Conservation (phyloP, 179 eudicot genomes). For the Patellifolia procumbens region DNA sequence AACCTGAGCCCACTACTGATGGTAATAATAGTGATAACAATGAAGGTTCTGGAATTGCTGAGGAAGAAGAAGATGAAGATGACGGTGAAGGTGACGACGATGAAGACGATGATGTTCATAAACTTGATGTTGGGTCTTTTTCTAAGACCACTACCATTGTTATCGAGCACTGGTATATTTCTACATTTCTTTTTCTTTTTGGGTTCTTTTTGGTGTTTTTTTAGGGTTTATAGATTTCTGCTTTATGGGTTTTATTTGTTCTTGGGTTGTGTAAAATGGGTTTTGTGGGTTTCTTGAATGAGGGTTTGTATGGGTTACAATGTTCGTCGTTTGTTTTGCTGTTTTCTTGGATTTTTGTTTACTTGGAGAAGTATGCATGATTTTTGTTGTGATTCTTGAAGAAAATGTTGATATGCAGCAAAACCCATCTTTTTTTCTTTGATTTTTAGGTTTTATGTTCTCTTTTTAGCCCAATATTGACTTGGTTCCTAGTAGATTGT, state of each 20-base stretch:
- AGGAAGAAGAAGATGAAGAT: not conserved
- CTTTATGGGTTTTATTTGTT: not conserved
- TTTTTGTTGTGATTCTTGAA: too few species aligned
- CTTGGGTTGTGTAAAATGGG: not conserved
- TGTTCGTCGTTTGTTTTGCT: not conserved
- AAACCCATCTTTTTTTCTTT: too few species aligned
- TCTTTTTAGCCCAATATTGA: too few species aligned
- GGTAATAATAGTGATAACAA: not conserved
- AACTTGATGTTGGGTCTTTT: not conserved
- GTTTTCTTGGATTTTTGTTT: not conserved
- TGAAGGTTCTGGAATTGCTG: not conserved
- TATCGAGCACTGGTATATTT: conserved; percentile 25
- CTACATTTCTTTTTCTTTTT: not conserved
- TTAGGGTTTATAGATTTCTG: not conserved
- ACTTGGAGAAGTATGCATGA: not conserved
- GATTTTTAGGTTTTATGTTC: too few species aligned
- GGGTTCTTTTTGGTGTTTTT: not conserved
- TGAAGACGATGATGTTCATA: not conserved
- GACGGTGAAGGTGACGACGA: not conserved
- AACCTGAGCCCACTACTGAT: not conserved
- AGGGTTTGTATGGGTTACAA: not conserved
- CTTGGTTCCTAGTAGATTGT: too few species aligned
- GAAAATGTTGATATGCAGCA: too few species aligned
- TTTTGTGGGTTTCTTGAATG: not conserved
- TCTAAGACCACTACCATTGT: conserved; percentile 6